Conservation (phyloP, 2,329 filamentous ascomycete genomes). For the Apiospora saccharicola region DNA sequence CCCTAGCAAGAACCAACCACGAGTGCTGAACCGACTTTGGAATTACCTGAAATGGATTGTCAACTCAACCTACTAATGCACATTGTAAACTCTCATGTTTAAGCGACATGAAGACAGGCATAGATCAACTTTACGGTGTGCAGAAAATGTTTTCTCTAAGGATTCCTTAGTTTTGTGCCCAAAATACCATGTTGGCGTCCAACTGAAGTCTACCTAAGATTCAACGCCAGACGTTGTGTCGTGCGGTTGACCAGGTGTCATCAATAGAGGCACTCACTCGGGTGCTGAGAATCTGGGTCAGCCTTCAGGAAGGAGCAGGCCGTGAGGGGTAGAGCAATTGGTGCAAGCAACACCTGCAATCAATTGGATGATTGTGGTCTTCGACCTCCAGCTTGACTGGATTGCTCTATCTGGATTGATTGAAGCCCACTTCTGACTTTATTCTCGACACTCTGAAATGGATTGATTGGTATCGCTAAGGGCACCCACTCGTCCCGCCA, state of each 20-base stretch:
- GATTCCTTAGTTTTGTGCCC: too few species aligned
- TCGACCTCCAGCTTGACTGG: too few species aligned
- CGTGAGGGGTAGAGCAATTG: too few species aligned
- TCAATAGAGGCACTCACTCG: too few species aligned
- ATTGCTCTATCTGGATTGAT: neutral
- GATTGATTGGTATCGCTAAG: neutral
- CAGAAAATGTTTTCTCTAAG: too few species aligned
- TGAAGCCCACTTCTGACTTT: neutral
- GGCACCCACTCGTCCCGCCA: neutral
- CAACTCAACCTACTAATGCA: neutral
- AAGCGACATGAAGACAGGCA: neutral
- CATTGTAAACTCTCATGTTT: neutral
- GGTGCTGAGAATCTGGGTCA: too few species aligned
- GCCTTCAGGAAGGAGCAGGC: too few species aligned
- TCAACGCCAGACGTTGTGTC: too few species aligned
- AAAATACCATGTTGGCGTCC: too few species aligned
- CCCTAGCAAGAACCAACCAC: slow-evolving; percentile 7
- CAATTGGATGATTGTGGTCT: neutral
- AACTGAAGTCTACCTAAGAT: too few species aligned
- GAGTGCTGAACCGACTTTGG: neutral
- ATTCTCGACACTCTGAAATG: neutral
- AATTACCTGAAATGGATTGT: slow-evolving; percentile 6
- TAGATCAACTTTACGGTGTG: too few species aligned
- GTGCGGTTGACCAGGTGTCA: too few species aligned
- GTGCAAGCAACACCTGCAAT: neutral